A percentile compares a stretch with the other conserved stretches of the same genome.
Evolutionary conservation across 2,329 filamentous ascomycete species (phyloP).

Genomic region (Pestalotiopsis fici): DNA sequence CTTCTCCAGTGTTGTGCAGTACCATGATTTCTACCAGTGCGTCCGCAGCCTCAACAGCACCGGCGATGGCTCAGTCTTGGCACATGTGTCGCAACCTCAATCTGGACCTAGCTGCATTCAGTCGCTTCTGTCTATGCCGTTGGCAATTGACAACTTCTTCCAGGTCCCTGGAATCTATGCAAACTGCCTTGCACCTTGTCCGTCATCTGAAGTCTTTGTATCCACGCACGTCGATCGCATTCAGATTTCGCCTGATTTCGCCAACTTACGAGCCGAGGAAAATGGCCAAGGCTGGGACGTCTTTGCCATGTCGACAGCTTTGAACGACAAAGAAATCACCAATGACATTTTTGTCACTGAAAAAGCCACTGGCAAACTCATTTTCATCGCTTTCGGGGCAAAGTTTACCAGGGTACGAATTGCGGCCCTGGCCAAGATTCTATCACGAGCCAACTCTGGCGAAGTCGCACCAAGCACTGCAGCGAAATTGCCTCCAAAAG

Average conservation of each 20-base stretch:
- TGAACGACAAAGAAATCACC: not conserved
- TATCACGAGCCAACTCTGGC: not conserved
- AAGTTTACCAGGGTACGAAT: not conserved
- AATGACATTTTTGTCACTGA: not conserved
- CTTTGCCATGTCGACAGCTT: not conserved
- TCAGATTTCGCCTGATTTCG: not conserved
- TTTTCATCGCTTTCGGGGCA: not conserved
- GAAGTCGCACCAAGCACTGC: not conserved
- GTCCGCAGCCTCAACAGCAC: not conserved
- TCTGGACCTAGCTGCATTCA: not conserved
- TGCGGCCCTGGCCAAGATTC: not conserved
- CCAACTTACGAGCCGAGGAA: not conserved
- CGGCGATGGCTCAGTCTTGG: not conserved
- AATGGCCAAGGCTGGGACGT: not conserved
- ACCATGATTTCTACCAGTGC: not conserved
- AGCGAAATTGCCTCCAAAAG: not conserved
- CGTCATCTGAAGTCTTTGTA: not conserved
- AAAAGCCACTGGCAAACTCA: not conserved
- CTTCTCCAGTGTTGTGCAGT: not conserved
- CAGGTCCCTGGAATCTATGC: not conserved
- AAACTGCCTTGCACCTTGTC: not conserved
- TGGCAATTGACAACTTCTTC: not conserved
- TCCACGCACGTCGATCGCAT: not conserved
- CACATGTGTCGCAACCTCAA: not conserved
- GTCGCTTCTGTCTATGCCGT: not conserved